Evolutionary conservation across 75 land plant genomes (phyloP), one percentile per base, ranked within the genome.

Genomic region (Cupressus sempervirens): DNA sequence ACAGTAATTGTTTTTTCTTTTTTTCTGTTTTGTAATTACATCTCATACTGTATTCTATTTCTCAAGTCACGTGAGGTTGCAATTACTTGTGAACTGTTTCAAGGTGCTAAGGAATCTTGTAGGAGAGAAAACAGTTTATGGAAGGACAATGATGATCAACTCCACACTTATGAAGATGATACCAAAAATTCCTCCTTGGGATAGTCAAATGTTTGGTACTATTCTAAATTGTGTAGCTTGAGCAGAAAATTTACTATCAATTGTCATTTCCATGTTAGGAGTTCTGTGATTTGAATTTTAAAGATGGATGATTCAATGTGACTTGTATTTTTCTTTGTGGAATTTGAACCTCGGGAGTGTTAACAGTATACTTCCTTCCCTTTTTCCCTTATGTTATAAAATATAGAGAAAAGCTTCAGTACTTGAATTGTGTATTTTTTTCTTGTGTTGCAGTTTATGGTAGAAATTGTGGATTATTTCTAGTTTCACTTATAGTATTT

Each of bases 51-150:
- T 16, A 81, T 13, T 41, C 14, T 20, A 35, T 52, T 45, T 52
- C 4, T 58, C 23, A 5, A 81, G 1, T 85, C 32, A 36, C n/a
- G 3, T 67, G 32, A 20, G 38, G 50, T 34, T 48, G 20, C 67
- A 23, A 81, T 52, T 48, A 80, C 53, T 68, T 58, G 9, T 79
- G 45, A 76, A 76, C 79, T 76, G n/a, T 40, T 76, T 76, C 84
- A 91, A 91, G 93, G 93, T 74, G 93, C 93, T 9, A 92, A 90
- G 84, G 82, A 84, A 67, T 58, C 76, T 48, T 92, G 88, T 65
- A 84, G 87, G 45, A 89, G 91, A 87, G 91, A 88, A 41, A 90
- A 87, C 84, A 92, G 93, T 43, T 83, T 92, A 81, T 87, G 93
- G 0, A 80, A 81, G 46, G 90, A 92, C 80, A 48, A 8, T 53